Percentiles rank a stretch among this genome's conserved stretches.
phyloP scores from a whole-genome alignment of 176 grass and related monocot species.

The Avena insularis region DNA sequence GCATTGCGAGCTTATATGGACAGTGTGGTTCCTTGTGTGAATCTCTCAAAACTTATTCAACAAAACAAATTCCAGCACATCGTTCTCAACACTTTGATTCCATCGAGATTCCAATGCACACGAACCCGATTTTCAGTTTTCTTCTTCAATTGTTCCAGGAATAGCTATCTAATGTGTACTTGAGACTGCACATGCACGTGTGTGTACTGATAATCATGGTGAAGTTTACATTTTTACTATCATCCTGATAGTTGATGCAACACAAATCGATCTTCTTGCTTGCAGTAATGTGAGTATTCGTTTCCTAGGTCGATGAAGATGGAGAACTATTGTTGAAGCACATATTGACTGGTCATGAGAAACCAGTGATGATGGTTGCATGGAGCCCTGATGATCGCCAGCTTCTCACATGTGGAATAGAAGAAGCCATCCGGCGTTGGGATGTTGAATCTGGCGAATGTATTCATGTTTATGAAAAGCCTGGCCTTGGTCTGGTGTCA shows the following conservation, averaged over 20 bases:
- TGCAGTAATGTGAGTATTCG: constrained; percentile 38
- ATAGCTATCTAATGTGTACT: constrained; percentile 12
- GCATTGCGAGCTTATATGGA: not conserved
- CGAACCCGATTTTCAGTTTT: not conserved
- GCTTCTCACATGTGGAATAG: constrained; percentile 89
- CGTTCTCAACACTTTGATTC: not conserved
- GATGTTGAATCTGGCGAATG: constrained; percentile 78
- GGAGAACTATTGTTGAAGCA: constrained; percentile 73
- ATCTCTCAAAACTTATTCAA: not conserved
- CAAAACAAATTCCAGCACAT: not conserved
- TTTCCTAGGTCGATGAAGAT: constrained; percentile 71
- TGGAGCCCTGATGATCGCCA: constrained; percentile 85
- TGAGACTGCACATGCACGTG: not conserved
- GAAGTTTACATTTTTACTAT: not conserved
- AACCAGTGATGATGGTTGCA: constrained; percentile 74
- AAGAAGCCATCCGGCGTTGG: constrained; percentile 80
- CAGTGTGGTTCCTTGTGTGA: not conserved
- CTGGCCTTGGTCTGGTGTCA: constrained; percentile 60
- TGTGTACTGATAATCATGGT: not conserved
- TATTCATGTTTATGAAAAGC: constrained; percentile 70
- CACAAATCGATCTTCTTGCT: constrained; percentile 34
- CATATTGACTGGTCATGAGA: constrained; percentile 68
- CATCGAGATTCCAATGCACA: not conserved
- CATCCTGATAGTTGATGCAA: constrained; percentile 34
- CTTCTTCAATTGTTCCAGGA: not conserved